Evolutionary conservation across 345 rosid genomes (phyloP), one percentile per base, ranked within the genome.

Genomic region (Trapa bicornis): DNA sequence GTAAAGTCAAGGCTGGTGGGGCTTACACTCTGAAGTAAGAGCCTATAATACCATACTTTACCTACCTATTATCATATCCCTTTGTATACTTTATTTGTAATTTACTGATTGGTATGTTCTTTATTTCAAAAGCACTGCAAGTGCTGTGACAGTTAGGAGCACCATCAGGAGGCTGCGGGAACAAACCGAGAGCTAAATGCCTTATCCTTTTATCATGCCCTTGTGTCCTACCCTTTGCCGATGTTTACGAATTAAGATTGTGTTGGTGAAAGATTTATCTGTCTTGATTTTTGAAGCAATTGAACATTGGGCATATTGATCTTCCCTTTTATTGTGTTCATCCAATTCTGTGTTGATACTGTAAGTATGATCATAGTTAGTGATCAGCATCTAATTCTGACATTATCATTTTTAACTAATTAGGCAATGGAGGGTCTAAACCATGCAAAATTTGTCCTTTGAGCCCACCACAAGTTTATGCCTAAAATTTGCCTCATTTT

Each of bases 1-100:
- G 98, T 41, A 90, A 91, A 79, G 92, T 93, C 63, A 93, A 88
- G 77, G 97, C 97, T 0, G 96, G 98, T 38, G 98, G 98, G 52
- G 97, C 98, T 35, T 92, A 92, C 81, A 92, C 98, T 29, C 73
- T 92, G 86, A 92, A 92, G 96, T 92, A 77, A 65, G 73, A 38
- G 12, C 6, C 32, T 37, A 37, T 22, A 2, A 16, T 37, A 2
- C 3, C 35, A 2, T 11, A 0, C 47, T 41, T 41, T 64, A 11
- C 13, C 7, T 60, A 0, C 29, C 10, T 14, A 64, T 41, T 2
- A 64, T 16, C 37, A 35, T 29, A 11, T 38, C 45, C 6, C 1
- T 32, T 15, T n/a, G 10, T 53, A 53, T 64, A 10, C 0, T 42
- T 7, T n/a, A 1, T 32, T 13, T 37, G 7, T 11, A 50, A 29